Base-by-base conservation (phyloP, 2,329 filamentous ascomycete genomes). In the Colletotrichum cereale region DNA sequence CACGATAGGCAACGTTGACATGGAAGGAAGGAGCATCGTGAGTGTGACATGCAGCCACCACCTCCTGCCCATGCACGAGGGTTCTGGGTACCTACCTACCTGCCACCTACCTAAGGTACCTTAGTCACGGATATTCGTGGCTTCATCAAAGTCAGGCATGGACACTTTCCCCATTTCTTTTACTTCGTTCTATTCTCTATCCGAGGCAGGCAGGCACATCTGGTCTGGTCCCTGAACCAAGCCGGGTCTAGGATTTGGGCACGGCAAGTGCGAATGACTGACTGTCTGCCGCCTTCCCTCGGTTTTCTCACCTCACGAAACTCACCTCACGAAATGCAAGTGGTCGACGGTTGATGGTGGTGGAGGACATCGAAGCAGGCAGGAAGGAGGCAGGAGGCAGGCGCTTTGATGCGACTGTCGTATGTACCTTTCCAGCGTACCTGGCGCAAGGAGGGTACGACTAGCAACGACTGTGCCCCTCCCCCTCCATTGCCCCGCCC, bases 391-490 rank as follows among this genome's bases (percentile, higher is more conserved):
- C n/a, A n/a, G n/a, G n/a, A n/a, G n/a, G n/a, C n/a, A n/a, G 8
- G 42, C 21, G 31, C 44, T 44, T 50, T 18, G 31, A 62, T n/a
- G n/a, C 24, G 24, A 21, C 16, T 53, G 36, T 40, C 61, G 47
- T 24, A 53, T 63, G 47, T 53, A 63, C 36, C 24, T 34, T 52
- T 63, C 52, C 16, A 6, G 60, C 24, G 44, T 36, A 21, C 18
- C 21, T 40, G 11, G 12, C 52, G 10, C 29, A 34, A 18, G 18
- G 2, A 50, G 26, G 29, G 44, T 48, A 69, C 67, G 38, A 38
- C 21, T 34, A 44, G 60, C 66, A 29, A 36, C 21, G 34, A 44
- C 42, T 50, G 40, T 57, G 68, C 68, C 68, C 68, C 68, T 67
- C 64, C 24, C 29, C 62, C 40, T 65, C 26, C 34, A 55, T 60